A percentile compares a stretch with the other conserved stretches of the same genome.
phyloP scores from a whole-genome alignment of 768 basidiomycete genomes.

The Termitomyces sp. region DNA sequence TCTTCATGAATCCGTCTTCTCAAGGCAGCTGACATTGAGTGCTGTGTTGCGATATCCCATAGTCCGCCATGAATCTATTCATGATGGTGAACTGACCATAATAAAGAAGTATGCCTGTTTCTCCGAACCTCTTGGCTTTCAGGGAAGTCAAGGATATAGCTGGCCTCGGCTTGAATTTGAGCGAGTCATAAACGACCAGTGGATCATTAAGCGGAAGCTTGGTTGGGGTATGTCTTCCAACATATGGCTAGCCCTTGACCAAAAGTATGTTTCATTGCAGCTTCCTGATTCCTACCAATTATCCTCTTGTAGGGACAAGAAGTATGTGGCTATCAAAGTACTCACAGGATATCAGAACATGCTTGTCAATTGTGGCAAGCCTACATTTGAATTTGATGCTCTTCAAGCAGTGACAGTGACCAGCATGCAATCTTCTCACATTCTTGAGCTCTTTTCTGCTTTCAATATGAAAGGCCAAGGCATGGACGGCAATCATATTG shows the following conservation, averaged over 20 bases:
- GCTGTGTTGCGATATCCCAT: too few species aligned
- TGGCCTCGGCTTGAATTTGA: not conserved
- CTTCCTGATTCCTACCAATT: not conserved
- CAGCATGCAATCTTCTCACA: not conserved
- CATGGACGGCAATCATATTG: not conserved
- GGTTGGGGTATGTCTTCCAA: not conserved
- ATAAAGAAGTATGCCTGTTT: too few species aligned
- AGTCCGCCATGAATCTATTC: too few species aligned
- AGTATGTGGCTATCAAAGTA: not conserved
- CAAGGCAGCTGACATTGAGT: too few species aligned
- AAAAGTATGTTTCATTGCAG: not conserved
- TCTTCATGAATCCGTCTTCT: too few species aligned
- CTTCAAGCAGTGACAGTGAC: not conserved
- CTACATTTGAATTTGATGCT: not conserved
- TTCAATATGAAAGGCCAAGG: not conserved
- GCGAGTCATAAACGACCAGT: not conserved
- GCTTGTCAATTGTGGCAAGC: conserved; percentile 2
- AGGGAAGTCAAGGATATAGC: not conserved
- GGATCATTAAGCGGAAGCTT: not conserved
- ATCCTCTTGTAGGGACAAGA: not conserved
- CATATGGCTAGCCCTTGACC: not conserved
- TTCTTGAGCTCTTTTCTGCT: not conserved
- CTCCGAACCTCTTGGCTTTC: not conserved
- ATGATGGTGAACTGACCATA: too few species aligned
- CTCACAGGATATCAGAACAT: not conserved